These are phyloP conservation scores for Linderniella brevidens DNA, from an alignment of 257 asterid species.

Conservation along the genomic window DNA sequence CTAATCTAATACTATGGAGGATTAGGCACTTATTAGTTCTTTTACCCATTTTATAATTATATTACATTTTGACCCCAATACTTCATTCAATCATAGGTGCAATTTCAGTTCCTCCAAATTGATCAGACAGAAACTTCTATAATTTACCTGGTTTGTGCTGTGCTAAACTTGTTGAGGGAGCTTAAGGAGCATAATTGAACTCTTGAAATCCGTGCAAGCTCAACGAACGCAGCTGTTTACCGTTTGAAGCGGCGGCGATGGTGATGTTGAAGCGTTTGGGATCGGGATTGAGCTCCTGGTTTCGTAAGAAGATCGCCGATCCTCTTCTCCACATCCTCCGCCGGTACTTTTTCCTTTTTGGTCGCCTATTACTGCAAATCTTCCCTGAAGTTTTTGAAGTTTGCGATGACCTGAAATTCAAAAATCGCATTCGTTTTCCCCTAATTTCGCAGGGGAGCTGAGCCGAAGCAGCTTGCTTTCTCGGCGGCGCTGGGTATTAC, in stretches of 20 bases:
- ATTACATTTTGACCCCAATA: too few relatives aligned
- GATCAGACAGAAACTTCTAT: too few relatives aligned
- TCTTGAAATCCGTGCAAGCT: too few relatives aligned
- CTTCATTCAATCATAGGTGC: too few relatives aligned
- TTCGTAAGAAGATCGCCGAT: conserved; percentile 34
- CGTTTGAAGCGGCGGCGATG: neutral
- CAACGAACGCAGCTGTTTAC: too few relatives aligned
- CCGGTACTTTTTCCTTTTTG: conserved; percentile 22
- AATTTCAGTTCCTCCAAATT: too few relatives aligned
- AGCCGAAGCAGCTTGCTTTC: conserved; percentile 82
- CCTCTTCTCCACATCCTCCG: conserved; percentile 79
- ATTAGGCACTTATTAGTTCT: too few relatives aligned
- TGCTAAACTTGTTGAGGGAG: too few relatives aligned
- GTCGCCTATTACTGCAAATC: neutral
- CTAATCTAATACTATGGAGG: too few relatives aligned
- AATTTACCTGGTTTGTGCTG: too few relatives aligned
- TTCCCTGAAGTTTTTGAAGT: neutral
- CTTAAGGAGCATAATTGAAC: too few relatives aligned
- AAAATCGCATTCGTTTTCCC: neutral
- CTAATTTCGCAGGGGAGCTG: conserved; percentile 51
- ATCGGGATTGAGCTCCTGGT: conserved; percentile 37
- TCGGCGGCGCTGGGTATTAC: conserved; percentile 80
- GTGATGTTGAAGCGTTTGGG: conserved; percentile 23
- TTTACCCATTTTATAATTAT: too few relatives aligned
- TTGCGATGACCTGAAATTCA: neutral